Evolutionary conservation across 306 rosid genomes (phyloP).

Genomic region (Dalbergia cultrata): DNA sequence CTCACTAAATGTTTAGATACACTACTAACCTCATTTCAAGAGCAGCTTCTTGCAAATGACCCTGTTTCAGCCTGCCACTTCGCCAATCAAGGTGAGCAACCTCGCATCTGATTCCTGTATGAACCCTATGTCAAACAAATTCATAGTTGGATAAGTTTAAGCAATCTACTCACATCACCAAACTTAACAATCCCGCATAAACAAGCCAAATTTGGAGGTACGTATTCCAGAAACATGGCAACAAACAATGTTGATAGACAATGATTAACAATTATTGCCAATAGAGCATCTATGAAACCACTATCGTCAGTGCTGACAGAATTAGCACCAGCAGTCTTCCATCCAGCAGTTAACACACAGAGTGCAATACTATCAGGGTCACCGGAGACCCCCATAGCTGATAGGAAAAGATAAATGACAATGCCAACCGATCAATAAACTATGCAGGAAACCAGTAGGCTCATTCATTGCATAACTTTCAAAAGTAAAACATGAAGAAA

Average conservation of each 20-base stretch:
- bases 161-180: slow-evolving; percentile 2
- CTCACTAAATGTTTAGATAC: background rate
- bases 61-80: slow-evolving; percentile 83
- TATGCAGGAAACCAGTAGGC: background rate
- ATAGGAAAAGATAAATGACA: slow-evolving; percentile 36
- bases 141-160: slow-evolving; percentile 25
- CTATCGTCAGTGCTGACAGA: slow-evolving; percentile 51
- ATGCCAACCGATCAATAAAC: slow-evolving; percentile 24
- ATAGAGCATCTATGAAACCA: slow-evolving; percentile 70
- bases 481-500: background rate
- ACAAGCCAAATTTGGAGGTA: slow-evolving; percentile 37
- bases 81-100: slow-evolving; percentile 78
- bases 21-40: slow-evolving; percentile 80
- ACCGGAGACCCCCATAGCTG: slow-evolving; percentile 97
- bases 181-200: slow-evolving; percentile 41
- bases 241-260: slow-evolving; percentile 68
- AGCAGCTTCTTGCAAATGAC: slow-evolving; percentile 96
- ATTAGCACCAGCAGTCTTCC: slow-evolving; percentile 60
- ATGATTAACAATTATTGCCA: slow-evolving; percentile 87
- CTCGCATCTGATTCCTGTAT: slow-evolving; percentile 81
- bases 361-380: slow-evolving; percentile 96
- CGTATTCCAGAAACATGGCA: slow-evolving; percentile 76
- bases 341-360: slow-evolving; percentile 78
- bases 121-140: slow-evolving; percentile 40
- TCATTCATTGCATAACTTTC: background rate